phyloP scores from a whole-genome alignment of 2,329 filamentous ascomycete species.

The Zasmidium citrigriseum region DNA sequence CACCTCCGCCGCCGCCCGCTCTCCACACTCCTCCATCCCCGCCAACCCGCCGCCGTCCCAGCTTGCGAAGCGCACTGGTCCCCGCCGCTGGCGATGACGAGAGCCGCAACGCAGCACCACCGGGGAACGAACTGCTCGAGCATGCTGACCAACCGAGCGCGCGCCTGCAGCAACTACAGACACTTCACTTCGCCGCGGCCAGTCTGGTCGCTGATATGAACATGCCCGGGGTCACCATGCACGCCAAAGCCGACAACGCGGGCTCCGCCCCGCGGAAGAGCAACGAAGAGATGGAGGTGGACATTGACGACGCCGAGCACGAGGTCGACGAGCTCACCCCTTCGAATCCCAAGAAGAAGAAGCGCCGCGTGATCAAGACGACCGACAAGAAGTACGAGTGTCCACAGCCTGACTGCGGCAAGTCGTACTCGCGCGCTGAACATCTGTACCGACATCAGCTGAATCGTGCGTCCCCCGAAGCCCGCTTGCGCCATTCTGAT shows the following conservation, averaged over 20 bases:
- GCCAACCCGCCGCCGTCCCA: conserved; percentile 3
- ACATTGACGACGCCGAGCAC: conserved; percentile 28
- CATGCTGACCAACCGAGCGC: conserved; percentile 23
- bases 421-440: conserved; percentile 94
- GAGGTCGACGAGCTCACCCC: conserved; percentile 24
- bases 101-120: conserved; percentile 1
- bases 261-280: conserved; percentile 13
- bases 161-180: conserved; percentile 16
- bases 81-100: conserved; percentile 20
- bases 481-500: background rate
- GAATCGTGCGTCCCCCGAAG: conserved; percentile 66
- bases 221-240: conserved; percentile 13
- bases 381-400: conserved; percentile 70
- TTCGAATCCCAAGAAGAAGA: conserved; percentile 34
- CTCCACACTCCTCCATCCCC: background rate
- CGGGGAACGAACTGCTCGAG: conserved; percentile 8
- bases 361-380: conserved; percentile 34
- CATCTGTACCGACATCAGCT: conserved; percentile 95
- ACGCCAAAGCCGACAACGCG: conserved; percentile 5
- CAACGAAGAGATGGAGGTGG: conserved; percentile 17
- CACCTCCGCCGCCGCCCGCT: background rate
- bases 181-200: conserved; percentile 5
- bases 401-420: conserved; percentile 82
- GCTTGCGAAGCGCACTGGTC: background rate
- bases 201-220: conserved; percentile 3